These are phyloP conservation scores for Colletotrichum neosansevieriae DNA, from an alignment of 2,329 filamentous ascomycete genomes.

Conservation along the genomic window DNA sequence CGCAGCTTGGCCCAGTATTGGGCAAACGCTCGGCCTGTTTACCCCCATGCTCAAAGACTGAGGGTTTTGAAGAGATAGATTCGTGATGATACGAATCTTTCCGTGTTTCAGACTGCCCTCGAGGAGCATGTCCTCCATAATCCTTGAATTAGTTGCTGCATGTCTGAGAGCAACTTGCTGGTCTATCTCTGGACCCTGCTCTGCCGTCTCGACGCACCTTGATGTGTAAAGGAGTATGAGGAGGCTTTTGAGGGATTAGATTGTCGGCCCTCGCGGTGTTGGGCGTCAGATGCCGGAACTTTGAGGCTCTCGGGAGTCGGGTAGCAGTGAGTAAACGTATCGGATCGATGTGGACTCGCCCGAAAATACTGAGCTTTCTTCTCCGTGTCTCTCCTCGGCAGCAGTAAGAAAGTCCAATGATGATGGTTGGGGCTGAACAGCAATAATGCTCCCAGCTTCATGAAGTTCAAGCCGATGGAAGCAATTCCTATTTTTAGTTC, in stretches of 20 bases:
- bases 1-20: background rate
- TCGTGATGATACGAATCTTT: background rate
- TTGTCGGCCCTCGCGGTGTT: background rate
- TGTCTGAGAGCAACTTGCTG: background rate
- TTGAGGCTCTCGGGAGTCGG: background rate
- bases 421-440: background rate
- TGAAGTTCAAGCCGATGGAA: background rate
- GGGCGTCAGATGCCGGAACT: background rate
- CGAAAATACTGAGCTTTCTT: background rate
- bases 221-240: background rate
- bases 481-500: background rate
- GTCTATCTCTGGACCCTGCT: background rate
- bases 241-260: background rate
- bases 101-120: background rate
- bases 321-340: background rate
- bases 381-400: background rate
- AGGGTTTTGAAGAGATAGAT: conserved; percentile 4
- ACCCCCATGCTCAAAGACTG: background rate
- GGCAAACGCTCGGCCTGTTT: background rate
- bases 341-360: conserved; percentile 3
- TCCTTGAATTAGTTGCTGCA: background rate
- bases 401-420: too few relatives aligned
- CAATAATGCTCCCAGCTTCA: background rate
- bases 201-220: background rate
- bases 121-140: background rate